Conservation (phyloP, 148 eudicot species). For the Pharnaceum exiguum region DNA sequence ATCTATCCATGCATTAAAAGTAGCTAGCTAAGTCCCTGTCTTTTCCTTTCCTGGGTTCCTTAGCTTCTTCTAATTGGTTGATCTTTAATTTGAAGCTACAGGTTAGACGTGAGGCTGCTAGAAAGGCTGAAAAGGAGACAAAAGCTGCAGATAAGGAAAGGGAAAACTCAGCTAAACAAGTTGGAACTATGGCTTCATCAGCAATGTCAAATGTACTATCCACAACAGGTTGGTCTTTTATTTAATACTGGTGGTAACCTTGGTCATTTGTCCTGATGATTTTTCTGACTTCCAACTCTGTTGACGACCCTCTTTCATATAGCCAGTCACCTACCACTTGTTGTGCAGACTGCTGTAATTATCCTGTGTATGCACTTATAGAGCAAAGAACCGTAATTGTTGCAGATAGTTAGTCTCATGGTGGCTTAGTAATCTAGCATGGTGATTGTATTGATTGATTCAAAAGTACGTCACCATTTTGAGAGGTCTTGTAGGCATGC, state of each 20-base stretch:
- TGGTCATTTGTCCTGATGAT: too few species aligned
- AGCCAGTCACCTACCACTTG: too few species aligned
- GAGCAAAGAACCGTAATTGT: too few species aligned
- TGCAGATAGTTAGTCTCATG: too few species aligned
- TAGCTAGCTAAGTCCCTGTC: too few species aligned
- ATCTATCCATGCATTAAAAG: too few species aligned
- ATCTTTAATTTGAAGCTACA: slow-evolving; percentile 26
- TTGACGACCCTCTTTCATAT: too few species aligned
- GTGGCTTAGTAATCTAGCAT: too few species aligned
- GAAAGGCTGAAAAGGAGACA: slow-evolving; percentile 58
- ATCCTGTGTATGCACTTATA: neutral
- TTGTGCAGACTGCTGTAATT: neutral
- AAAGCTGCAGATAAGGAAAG: slow-evolving; percentile 42
- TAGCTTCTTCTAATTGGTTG: neutral
- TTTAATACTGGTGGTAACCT: neutral
- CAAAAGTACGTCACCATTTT: too few species aligned
- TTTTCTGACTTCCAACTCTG: too few species aligned
- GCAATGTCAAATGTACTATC: slow-evolving; percentile 17
- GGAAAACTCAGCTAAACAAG: slow-evolving; percentile 26
- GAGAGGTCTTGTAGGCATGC: too few species aligned
- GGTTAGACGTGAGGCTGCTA: slow-evolving; percentile 64
- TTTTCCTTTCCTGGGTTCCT: neutral
- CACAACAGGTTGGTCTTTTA: slow-evolving; percentile 30
- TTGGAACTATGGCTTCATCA: neutral
- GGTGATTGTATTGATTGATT: too few species aligned